phyloP scores from a whole-genome alignment of 1,284 basidiomycete genomes.

The Calocybe gambosa region DNA sequence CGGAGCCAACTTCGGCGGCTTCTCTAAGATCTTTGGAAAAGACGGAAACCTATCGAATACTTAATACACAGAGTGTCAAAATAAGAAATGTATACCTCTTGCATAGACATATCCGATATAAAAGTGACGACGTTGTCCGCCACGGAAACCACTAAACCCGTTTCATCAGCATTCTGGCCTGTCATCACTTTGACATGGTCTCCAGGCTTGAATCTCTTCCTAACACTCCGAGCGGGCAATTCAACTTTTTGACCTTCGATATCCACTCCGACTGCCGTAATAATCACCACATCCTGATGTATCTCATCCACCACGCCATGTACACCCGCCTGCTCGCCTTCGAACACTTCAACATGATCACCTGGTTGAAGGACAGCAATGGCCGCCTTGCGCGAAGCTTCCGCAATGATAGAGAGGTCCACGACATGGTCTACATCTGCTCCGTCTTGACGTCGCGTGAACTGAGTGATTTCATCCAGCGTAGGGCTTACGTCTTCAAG shows the following conservation, averaged over 20 bases:
- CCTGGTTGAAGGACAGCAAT: conserved; percentile 93
- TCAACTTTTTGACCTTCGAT: conserved; percentile 83
- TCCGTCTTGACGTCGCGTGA: conserved; percentile 69
- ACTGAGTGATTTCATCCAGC: conserved; percentile 92
- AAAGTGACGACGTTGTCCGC: conserved; percentile 91
- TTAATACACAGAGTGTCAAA: conserved; percentile 1
- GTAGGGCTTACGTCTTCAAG: conserved; percentile 93
- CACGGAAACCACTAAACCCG: conserved; percentile 92
- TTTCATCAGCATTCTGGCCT: conserved; percentile 92
- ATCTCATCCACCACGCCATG: conserved; percentile 91
- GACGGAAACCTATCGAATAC: conserved; percentile 68
- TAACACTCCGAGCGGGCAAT: conserved; percentile 82
- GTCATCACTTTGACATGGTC: conserved; percentile 99
- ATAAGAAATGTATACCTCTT: conserved; percentile 64
- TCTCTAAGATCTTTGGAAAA: conserved; percentile 98
- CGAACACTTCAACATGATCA: conserved; percentile 95
- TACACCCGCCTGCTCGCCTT: conserved; percentile 93
- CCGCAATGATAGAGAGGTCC: conserved; percentile 81
- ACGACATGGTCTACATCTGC: conserved; percentile 54
- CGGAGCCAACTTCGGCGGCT: conserved; percentile 92
- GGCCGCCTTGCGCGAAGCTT: conserved; percentile 81
- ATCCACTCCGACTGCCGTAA: conserved; percentile 78
- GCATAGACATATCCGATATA: conserved; percentile 94
- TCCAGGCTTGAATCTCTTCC: conserved; percentile 94
- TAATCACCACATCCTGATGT: conserved; percentile 80